Percentiles rank a stretch among this genome's conserved stretches.
These are phyloP conservation scores for Venustampulla echinocandica DNA, from an alignment of 495 filamentous ascomycete genomes.

Conservation along the genomic window DNA sequence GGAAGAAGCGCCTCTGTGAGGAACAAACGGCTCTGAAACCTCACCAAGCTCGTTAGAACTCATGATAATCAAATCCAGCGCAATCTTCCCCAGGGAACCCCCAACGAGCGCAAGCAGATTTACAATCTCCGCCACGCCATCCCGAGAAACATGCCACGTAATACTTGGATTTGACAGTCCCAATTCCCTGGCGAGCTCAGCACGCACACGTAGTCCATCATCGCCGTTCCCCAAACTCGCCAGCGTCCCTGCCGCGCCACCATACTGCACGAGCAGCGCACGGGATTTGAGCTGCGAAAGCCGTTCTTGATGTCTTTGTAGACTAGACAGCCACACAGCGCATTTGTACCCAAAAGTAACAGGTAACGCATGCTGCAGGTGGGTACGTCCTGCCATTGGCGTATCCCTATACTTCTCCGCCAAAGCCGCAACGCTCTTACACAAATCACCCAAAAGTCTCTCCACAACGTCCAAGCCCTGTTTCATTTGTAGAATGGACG, in stretches of 20 bases:
- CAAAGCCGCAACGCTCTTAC: conserved; percentile 29
- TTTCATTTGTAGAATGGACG: conserved; percentile 41
- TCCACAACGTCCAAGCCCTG: conserved; percentile 36
- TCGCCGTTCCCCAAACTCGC: conserved; percentile 33
- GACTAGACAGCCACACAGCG: conserved; percentile 36
- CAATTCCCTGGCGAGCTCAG: conserved; percentile 33
- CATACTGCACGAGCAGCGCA: conserved; percentile 37
- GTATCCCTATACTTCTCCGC: conserved; percentile 36
- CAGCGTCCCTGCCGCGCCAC: conserved; percentile 40
- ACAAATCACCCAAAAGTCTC: conserved; percentile 28
- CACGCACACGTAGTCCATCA: conserved; percentile 33
- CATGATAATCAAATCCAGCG: conserved; percentile 48
- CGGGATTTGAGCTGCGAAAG: conserved; percentile 31
- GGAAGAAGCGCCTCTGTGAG: conserved; percentile 42
- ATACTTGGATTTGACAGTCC: conserved; percentile 31
- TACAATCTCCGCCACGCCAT: conserved; percentile 40
- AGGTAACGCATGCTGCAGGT: conserved; percentile 43
- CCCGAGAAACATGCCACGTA: conserved; percentile 40
- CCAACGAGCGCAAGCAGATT: conserved; percentile 43
- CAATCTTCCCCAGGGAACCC: conserved; percentile 41
- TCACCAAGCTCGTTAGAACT: conserved; percentile 45
- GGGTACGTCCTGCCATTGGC: conserved; percentile 44
- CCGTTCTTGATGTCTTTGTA: conserved; percentile 35
- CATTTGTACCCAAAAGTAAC: conserved; percentile 43
- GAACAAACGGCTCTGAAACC: conserved; percentile 46